Conservation (phyloP, 768 basidiomycete genomes). For the Tricholoma furcatifolium region DNA sequence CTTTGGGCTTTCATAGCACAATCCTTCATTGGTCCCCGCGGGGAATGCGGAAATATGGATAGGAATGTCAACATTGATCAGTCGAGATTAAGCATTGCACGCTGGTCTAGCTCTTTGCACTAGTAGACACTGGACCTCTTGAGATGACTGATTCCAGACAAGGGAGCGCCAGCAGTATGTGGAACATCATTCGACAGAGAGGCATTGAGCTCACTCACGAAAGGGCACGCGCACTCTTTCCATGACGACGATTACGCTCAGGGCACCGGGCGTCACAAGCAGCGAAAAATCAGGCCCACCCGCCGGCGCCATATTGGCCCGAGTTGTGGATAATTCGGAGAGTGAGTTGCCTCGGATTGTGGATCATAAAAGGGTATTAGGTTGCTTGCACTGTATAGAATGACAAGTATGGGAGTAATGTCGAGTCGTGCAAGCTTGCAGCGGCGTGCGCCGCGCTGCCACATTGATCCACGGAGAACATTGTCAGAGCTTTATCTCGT, state of each 20-base stretch:
- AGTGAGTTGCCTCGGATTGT: conserved; percentile 3
- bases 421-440: not conserved
- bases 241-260: not conserved
- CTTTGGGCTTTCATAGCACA: not conserved
- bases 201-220: no score
- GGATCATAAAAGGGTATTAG: not conserved
- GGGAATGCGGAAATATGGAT: not conserved
- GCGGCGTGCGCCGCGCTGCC: not conserved
- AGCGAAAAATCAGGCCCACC: not conserved
- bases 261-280: conserved; percentile 1
- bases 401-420: not conserved
- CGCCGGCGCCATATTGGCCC: not conserved
- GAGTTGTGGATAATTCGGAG: not conserved
- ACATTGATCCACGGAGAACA: conserved; percentile 5
- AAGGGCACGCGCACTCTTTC: not conserved
- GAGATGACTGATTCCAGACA: not conserved
- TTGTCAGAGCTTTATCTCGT: not conserved
- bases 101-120: conserved; percentile 1
- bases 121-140: not conserved
- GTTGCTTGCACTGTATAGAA: not conserved
- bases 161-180: not conserved
- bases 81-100: not conserved
- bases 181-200: not conserved
- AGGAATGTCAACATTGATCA: not conserved
- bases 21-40: not conserved